These are phyloP conservation scores for Daldinia vernicosa DNA, from an alignment of 495 filamentous ascomycete species.

Conservation along the genomic window DNA sequence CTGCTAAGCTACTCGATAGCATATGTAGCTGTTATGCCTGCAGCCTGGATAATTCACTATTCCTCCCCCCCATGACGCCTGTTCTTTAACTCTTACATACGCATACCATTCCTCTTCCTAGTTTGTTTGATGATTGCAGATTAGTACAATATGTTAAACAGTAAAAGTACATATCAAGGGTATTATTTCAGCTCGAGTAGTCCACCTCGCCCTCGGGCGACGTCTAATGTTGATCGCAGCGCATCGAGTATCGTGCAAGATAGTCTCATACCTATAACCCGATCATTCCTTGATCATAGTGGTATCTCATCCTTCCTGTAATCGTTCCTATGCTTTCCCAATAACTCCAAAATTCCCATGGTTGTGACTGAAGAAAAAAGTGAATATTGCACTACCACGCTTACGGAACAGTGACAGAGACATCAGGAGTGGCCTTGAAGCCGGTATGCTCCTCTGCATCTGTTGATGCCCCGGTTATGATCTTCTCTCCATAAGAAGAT, in stretches of 20 bases:
- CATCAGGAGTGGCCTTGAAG: slow-evolving; percentile 21
- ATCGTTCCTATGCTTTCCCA: slow-evolving; percentile 30
- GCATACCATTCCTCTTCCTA: slow-evolving; percentile 4
- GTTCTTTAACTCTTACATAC: neutral
- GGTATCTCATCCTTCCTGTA: slow-evolving; percentile 39
- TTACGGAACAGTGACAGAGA: slow-evolving; percentile 36
- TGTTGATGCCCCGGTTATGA: slow-evolving; percentile 1
- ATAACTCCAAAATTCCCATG: slow-evolving; percentile 41
- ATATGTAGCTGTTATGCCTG: no score
- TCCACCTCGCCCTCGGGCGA: slow-evolving; percentile 21
- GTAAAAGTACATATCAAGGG: slow-evolving; percentile 44
- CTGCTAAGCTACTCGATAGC: neutral
- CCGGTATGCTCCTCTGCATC: slow-evolving; percentile 17
- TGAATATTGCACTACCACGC: slow-evolving; percentile 16
- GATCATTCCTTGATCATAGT: slow-evolving; percentile 37
- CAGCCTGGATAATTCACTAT: neutral
- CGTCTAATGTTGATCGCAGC: slow-evolving; percentile 17
- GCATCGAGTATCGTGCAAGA: slow-evolving; percentile 33
- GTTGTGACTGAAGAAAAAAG: slow-evolving; percentile 30
- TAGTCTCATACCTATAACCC: slow-evolving; percentile 26
- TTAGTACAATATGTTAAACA: slow-evolving; percentile 45
- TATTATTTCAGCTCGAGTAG: slow-evolving; percentile 39
- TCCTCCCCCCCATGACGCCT: neutral
- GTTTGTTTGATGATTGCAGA: slow-evolving; percentile 14
- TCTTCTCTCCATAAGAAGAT: slow-evolving; percentile 20